Evolutionary conservation across 2,329 filamentous ascomycete species (phyloP), one percentile per base, ranked within the genome.

Genomic region (Aspergillus candidus): DNA sequence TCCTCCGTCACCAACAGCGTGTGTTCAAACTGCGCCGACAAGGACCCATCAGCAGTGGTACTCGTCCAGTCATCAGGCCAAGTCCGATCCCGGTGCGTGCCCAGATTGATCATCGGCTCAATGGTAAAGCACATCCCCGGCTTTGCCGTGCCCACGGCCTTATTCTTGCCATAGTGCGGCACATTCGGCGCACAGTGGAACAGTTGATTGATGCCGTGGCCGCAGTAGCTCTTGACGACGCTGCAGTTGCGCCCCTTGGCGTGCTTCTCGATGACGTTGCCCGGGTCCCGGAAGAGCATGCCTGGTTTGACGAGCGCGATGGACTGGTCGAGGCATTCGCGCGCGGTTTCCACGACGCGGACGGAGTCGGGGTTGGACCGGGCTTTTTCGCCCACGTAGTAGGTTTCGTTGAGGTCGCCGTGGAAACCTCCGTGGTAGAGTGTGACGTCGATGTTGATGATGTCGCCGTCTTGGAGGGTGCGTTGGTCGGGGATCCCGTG

Each of bases 31-130:
- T 98, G 93, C 8, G 93, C 93, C 12, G 90, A 95, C 62, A 80
- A 76, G 68, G 85, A 86, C 40, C 93, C 93, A 64, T 98, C 93
- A 44, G 83, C 79, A 0, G 93, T 98, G 4, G 88, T 87, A 68
- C 89, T 95, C 1, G 93, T 98, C 93, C 93, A 98, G 72, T 97
- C 88, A 65, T 98, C 93, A 0, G 93, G 93, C 93, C 93, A 98
- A 0, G 89, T 97, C 65, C 93, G 85, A 62, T 98, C 93, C 51
- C 82, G 82, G 68, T 95, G 87, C 49, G 87, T 90, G 46, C 93
- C 93, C 43, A 96, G 68, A 33, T 88, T 89, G 63, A 98, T 90
- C 93, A 98, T 98, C 12, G 93, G 93, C 72, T 98, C 93, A 49
- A 98, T 98, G 0, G 93, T 98, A 61, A 98, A 98, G 52, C 89